phyloP scores from a whole-genome alignment of 257 asterid genomes.

The Solanum tarijense region DNA sequence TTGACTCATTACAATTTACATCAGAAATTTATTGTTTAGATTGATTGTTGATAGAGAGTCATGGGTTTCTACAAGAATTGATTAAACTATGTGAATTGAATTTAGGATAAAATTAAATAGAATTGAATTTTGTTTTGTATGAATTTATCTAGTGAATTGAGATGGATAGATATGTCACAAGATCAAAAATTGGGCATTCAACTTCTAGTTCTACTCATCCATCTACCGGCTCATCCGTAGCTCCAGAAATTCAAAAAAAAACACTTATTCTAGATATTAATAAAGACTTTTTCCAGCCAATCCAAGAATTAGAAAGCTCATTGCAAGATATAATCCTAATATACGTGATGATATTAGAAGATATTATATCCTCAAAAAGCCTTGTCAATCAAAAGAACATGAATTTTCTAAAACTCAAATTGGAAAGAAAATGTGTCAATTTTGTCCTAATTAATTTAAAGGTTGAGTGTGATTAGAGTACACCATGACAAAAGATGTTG shows the following conservation, averaged over 20 bases:
- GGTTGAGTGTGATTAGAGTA: background rate
- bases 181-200: background rate
- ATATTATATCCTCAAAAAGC: background rate
- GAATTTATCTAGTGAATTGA: background rate
- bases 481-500: background rate
- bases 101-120: background rate
- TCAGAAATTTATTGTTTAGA: no score
- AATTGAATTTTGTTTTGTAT: background rate
- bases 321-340: background rate
- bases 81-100: background rate
- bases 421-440: background rate
- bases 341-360: background rate
- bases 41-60: background rate
- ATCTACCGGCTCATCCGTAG: background rate
- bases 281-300: no score
- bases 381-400: background rate
- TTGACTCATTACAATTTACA: background rate
- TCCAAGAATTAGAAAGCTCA: background rate
- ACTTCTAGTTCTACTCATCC: background rate
- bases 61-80: background rate
- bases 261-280: no score
- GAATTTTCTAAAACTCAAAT: background rate
- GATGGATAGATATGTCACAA: background rate
- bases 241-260: no score
- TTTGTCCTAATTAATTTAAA: background rate